A percentile compares a stretch with the other conserved stretches of the same genome.
phyloP scores from a whole-genome alignment of 169 alveolate genomes.

The Cryptosporidium sp. region DNA sequence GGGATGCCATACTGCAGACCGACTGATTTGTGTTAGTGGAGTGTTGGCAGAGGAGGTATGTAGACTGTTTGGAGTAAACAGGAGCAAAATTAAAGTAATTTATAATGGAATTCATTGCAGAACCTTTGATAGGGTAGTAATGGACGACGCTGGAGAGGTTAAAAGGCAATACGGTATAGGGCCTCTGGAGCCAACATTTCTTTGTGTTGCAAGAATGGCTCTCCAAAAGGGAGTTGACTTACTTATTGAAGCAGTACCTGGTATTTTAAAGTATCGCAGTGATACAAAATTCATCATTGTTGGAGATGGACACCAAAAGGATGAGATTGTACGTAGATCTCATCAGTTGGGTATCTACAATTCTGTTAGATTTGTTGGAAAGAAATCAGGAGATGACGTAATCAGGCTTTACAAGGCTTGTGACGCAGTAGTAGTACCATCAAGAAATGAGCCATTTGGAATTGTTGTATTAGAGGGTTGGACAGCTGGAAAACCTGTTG shows the following conservation, averaged over 20 bases:
- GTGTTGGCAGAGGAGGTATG: conserved; percentile 83
- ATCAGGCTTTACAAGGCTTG: conserved; percentile 83
- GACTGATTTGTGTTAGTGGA: conserved; percentile 84
- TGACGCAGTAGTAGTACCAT: conserved; percentile 85
- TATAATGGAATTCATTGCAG: conserved; percentile 82
- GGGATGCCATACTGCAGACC: conserved; percentile 84
- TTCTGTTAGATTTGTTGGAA: conserved; percentile 73
- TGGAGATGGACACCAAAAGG: conserved; percentile 85
- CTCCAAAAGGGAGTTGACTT: conserved; percentile 85
- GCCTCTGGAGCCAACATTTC: conserved; percentile 84
- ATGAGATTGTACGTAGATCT: conserved; percentile 80
- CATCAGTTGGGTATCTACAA: conserved; percentile 79
- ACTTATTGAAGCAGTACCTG: conserved; percentile 79
- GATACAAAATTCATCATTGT: conserved; percentile 84
- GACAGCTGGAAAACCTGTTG: conserved; percentile 85
- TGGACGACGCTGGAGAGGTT: conserved; percentile 76
- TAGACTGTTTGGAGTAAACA: conserved; percentile 77
- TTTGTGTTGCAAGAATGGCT: conserved; percentile 84
- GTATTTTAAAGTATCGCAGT: conserved; percentile 77
- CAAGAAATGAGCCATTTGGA: conserved; percentile 86
- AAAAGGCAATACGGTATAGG: conserved; percentile 80
- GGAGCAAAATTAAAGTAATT: conserved; percentile 76
- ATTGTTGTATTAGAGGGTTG: conserved; percentile 85
- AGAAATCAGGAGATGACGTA: conserved; percentile 72
- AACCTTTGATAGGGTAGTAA: conserved; percentile 80